Percentiles rank a stretch among this genome's conserved stretches.
Evolutionary conservation across 1,139 yeast genomes (phyloP).

Genomic region (Tardiomyces digboiensis): DNA sequence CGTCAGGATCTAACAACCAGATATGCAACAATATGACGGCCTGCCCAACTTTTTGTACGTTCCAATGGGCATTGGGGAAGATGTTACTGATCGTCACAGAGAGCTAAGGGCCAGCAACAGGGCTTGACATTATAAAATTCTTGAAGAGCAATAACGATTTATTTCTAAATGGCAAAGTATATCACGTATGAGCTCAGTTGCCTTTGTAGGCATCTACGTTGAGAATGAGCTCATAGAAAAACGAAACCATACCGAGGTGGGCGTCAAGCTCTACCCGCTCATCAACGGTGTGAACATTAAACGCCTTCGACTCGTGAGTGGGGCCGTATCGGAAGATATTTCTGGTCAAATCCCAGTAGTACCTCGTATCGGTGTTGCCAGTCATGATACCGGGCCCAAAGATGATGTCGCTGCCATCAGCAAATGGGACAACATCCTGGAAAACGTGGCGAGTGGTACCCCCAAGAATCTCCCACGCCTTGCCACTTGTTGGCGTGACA

Average conservation of each 20-base stretch:
- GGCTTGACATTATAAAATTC: too few relatives aligned
- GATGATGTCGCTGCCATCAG: slow-evolving; percentile 27
- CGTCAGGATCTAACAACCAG: too few relatives aligned
- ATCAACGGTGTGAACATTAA: slow-evolving; percentile 43
- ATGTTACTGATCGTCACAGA: too few relatives aligned
- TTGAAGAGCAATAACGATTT: too few relatives aligned
- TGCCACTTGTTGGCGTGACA: slow-evolving; percentile 38
- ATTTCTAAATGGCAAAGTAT: too few relatives aligned
- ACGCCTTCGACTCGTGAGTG: not conserved
- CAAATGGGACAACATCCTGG: slow-evolving; percentile 28
- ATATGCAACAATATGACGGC: too few relatives aligned
- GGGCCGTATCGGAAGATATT: slow-evolving; percentile 48
- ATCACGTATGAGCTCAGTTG: too few relatives aligned
- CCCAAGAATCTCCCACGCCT: slow-evolving; percentile 43
- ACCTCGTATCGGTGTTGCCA: slow-evolving; percentile 79
- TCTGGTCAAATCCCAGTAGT: slow-evolving; percentile 65
- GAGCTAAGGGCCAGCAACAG: too few relatives aligned
- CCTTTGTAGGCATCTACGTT: slow-evolving; percentile 20
- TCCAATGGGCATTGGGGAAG: too few relatives aligned
- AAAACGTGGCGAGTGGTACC: slow-evolving; percentile 49
- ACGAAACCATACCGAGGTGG: slow-evolving; percentile 50
- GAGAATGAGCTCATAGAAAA: slow-evolving; percentile 44
- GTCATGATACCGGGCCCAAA: slow-evolving; percentile 62
- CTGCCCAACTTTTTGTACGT: too few relatives aligned
- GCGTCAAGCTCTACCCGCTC: slow-evolving; percentile 44